These are phyloP conservation scores for Xylaria sp. DNA, from an alignment of 495 filamentous ascomycete genomes.

Conservation along the genomic window DNA sequence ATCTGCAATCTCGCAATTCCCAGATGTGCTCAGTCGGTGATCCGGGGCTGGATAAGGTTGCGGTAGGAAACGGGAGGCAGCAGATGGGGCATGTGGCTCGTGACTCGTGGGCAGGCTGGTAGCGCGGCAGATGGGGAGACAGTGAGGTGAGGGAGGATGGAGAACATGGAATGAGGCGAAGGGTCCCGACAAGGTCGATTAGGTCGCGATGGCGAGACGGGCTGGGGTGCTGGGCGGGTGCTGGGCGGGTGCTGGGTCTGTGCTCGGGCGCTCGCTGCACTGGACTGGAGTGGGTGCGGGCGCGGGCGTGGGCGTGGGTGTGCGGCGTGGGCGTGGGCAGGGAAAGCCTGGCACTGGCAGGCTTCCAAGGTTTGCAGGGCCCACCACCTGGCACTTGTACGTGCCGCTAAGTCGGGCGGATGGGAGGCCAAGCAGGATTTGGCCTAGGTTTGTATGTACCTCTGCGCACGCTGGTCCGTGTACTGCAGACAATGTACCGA, in stretches of 20 bases:
- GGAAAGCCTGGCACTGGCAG: constrained; percentile 2
- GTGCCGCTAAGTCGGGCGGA: constrained; percentile 4
- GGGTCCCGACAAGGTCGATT: constrained; percentile 22
- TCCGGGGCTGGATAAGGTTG: constrained; percentile 11
- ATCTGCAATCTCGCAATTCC: constrained; percentile 16
- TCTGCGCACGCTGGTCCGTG: not conserved
- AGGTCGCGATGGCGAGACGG: constrained; percentile 19
- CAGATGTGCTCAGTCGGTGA: constrained; percentile 13
- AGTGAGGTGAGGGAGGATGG: constrained; percentile 19
- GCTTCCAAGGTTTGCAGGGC: constrained; percentile 6
- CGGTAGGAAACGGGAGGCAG: constrained; percentile 9
- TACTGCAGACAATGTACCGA: not conserved
- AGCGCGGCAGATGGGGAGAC: constrained; percentile 27
- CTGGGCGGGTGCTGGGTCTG: not conserved
- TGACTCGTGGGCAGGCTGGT: constrained; percentile 24
- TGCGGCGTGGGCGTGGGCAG: too few relatives aligned
- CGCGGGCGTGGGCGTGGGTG: too few relatives aligned
- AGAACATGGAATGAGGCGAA: constrained; percentile 21
- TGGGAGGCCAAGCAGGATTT: not conserved
- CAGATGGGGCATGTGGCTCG: constrained; percentile 28
- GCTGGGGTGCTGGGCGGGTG: not conserved
- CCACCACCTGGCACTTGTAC: constrained; percentile 13
- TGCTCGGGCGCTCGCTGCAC: not conserved
- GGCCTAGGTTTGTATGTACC: not conserved
- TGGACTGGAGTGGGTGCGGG: too few relatives aligned